Percentiles rank a stretch among this genome's conserved stretches.
Conservation (phyloP, 768 basidiomycete genomes). For the Flagelloscypha sp. region DNA sequence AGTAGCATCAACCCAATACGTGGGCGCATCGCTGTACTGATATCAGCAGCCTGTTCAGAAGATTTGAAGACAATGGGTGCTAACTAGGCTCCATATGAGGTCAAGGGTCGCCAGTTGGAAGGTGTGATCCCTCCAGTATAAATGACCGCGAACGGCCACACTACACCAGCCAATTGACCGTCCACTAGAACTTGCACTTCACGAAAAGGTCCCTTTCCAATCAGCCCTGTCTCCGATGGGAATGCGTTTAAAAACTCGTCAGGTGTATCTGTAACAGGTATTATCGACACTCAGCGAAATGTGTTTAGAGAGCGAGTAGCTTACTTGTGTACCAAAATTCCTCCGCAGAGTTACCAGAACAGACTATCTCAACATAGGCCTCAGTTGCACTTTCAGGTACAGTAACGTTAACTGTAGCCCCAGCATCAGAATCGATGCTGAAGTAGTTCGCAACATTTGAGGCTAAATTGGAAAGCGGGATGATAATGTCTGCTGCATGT, state of each 20-base stretch:
- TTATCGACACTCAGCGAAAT: background rate
- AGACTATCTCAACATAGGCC: conserved; percentile 51
- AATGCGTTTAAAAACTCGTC: conserved; percentile 41
- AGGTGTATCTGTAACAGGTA: conserved; percentile 38
- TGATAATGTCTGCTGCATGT: conserved; percentile 39
- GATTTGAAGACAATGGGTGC: too few relatives aligned
- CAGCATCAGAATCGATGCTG: conserved; percentile 16
- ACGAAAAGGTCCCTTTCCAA: conserved; percentile 47
- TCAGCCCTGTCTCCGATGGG: conserved; percentile 34
- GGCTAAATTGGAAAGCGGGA: conserved; percentile 48
- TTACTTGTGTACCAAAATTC: conserved; percentile 52
- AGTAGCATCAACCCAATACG: conserved; percentile 55
- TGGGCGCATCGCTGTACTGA: conserved; percentile 56
- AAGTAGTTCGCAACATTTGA: conserved; percentile 38
- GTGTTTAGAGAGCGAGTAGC: conserved; percentile 5
- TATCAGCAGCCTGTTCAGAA: too few relatives aligned
- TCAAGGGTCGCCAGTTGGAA: conserved; percentile 40
- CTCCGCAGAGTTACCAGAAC: conserved; percentile 52
- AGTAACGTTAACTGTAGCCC: conserved; percentile 33
- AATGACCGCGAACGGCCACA: conserved; percentile 49
- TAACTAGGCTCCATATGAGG: conserved; percentile 57
- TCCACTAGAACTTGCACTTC: conserved; percentile 57
- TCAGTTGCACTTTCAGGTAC: conserved; percentile 45
- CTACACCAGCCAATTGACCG: conserved; percentile 38
- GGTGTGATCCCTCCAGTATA: conserved; percentile 60